Conservation (phyloP, 345 rosid species). For the Gossypium stocksii region DNA sequence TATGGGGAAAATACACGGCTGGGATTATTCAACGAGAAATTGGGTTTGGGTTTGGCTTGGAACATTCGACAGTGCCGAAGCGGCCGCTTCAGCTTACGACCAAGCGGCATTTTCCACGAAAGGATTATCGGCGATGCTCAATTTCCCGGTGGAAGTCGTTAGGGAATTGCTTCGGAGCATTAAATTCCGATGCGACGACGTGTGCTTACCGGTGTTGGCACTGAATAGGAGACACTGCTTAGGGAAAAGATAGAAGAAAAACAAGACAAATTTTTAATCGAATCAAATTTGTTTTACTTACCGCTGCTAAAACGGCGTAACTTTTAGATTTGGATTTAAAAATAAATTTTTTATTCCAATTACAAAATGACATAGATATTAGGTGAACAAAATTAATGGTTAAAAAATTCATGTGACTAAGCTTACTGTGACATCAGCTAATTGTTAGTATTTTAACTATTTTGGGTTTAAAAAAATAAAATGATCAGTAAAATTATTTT, state of each 20-base stretch:
- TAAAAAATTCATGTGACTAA: too few species aligned
- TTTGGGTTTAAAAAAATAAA: too few species aligned
- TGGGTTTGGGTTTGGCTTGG: slow-evolving; percentile 64
- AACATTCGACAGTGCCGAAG: slow-evolving; percentile 59
- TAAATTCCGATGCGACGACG: background rate
- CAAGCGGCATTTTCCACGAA: slow-evolving; percentile 63
- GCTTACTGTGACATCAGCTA: too few species aligned
- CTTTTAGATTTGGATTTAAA: too few species aligned
- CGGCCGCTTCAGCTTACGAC: slow-evolving; percentile 62
- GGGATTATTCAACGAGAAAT: slow-evolving; percentile 62
- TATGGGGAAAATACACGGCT: slow-evolving; percentile 67
- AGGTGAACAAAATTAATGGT: too few species aligned
- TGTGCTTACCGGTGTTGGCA: background rate
- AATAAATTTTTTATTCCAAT: too few species aligned
- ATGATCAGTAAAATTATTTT: too few species aligned
- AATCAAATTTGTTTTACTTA: too few species aligned
- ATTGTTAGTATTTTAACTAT: too few species aligned
- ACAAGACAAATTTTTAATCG: background rate
- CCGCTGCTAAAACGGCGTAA: too few species aligned
- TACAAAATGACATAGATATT: too few species aligned
- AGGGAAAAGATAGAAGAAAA: slow-evolving; percentile 6
- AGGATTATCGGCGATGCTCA: slow-evolving; percentile 46
- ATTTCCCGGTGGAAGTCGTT: slow-evolving; percentile 36
- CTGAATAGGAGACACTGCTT: background rate
- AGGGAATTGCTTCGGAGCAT: background rate